Percentiles rank a stretch among this genome's conserved stretches.
phyloP scores from a whole-genome alignment of 75 land plant species.

The Pinus tabuliformis region DNA sequence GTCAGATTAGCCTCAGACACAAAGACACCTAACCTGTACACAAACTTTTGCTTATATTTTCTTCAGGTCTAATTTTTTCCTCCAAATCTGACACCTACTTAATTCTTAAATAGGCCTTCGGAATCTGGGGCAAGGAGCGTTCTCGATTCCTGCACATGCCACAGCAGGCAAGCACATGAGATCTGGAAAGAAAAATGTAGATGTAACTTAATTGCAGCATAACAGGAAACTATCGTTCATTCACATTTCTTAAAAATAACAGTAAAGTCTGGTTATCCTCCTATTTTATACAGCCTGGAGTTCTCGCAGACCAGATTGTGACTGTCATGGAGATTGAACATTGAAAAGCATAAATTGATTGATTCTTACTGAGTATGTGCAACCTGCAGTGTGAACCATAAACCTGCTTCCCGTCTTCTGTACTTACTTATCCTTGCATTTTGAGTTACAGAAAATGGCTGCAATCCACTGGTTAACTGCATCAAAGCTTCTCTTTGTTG shows the following conservation, averaged over 20 bases:
- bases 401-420: constrained; percentile 10
- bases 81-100: constrained; percentile 26
- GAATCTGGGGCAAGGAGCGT: constrained; percentile 54
- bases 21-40: neutral
- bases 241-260: too few relatives aligned
- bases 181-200: too few relatives aligned
- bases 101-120: constrained; percentile 58
- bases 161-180: too few relatives aligned
- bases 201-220: too few relatives aligned
- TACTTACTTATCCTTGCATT: neutral
- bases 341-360: too few relatives aligned
- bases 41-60: too few relatives aligned
- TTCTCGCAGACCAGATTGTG: too few relatives aligned
- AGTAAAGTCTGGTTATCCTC: too few relatives aligned
- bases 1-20: neutral
- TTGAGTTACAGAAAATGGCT: neutral
- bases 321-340: too few relatives aligned
- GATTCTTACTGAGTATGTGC: constrained; percentile 18
- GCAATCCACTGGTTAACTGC: neutral
- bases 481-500: neutral
- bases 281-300: too few relatives aligned
- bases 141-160: constrained; percentile 42
- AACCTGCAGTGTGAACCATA: constrained; percentile 25
- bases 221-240: too few relatives aligned
- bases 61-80: too few relatives aligned